Evolutionary conservation across 768 basidiomycete genomes (phyloP), one percentile per base, ranked within the genome.

Genomic region (Mycena alexandri): DNA sequence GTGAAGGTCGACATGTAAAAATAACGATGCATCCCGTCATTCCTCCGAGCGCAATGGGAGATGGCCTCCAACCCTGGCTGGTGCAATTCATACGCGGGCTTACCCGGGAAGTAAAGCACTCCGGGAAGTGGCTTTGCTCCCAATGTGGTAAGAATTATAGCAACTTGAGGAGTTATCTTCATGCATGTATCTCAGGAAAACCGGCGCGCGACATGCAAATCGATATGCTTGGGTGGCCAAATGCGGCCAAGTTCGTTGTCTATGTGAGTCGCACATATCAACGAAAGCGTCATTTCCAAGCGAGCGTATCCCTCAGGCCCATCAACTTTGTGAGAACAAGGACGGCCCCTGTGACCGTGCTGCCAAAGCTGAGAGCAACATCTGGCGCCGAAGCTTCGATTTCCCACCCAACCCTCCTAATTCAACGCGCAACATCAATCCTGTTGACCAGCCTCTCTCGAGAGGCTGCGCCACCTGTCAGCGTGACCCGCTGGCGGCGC

Each of bases 391-490:
- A 22, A 5, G 25, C 0, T 33, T 43, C 8, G 65, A 58, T 19
- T 8, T 10, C 33, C 65, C 65, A 13, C 58, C 65, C 2, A 66
- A 67, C 41, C 53, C 59, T 48, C 60, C 65, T 5, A 67, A 33
- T 38, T 56, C 53, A 25, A 50, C 59, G 0, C 58, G 65, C 14
- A 54, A 55, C 29, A 67, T 61, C 41, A 61, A 60, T 25, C 52
- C 60, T 17, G 22, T 44, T 19, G 36, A 41, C 8, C 65, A 61
- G 9, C 59, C 65, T 14, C 47, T 67, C 1, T 67, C 60, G 24
- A 67, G 60, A 36, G 50, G 59, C 59, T 67, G 65, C 54, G 65
- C 54, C 19, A 16, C 29, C 3, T 66, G 65, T 21, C 53, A 67
- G 22, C 65, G 41, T 9, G 65, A 67, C 54, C 65, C 65, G 7